Evolutionary conservation across 2,329 filamentous ascomycete species (phyloP), one percentile per base, ranked within the genome.

Genomic region (Colletotrichum eleusines): DNA sequence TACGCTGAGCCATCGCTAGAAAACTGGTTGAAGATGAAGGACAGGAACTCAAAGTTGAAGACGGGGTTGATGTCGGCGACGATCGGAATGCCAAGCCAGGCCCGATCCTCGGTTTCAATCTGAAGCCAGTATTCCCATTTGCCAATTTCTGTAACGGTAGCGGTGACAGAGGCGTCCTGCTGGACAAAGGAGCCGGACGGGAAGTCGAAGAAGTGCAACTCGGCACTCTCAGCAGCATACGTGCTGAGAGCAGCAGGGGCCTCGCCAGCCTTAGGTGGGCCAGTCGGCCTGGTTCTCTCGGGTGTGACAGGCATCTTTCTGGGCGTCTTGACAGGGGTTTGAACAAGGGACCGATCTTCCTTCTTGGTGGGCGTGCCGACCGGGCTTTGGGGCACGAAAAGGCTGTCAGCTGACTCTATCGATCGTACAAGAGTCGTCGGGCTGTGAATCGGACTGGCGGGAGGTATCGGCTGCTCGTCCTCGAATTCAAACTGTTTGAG

Each of bases 1-100:
- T 95, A 97, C 5, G 96, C 95, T 1, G 92, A 93, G 2, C 95
- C 94, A 80, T 98, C 94, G 44, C 91, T 88, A 18, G 92, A 89
- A 79, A 97, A 98, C 79, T 98, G 94, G 77, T 99, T 99, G 87
- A 99, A 99, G 77, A 99, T 98, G 80, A 98, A 98, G 0, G 95
- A 98, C n/a, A 97, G 86, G 76, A 95, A 98, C 80, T 99, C 96
- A 75, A 98, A 98, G 82, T 98, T 98, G 85, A 98, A 99, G 26
- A 99, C 95, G 0, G 72, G 96, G 76, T 98, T 98, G 81, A 98
- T 94, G 75, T 99, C 96, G 8, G 94, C 92, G 38, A 94, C 86
- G 38, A 99, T 90, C 2, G 92, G 88, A 74, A 97, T 93, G 28
- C 94, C 94, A 2, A 99, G 85, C 94, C 94, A 98, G 64, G 95